Conservation (phyloP, 2,329 filamentous ascomycete genomes). For the Botryotinia calthae region DNA sequence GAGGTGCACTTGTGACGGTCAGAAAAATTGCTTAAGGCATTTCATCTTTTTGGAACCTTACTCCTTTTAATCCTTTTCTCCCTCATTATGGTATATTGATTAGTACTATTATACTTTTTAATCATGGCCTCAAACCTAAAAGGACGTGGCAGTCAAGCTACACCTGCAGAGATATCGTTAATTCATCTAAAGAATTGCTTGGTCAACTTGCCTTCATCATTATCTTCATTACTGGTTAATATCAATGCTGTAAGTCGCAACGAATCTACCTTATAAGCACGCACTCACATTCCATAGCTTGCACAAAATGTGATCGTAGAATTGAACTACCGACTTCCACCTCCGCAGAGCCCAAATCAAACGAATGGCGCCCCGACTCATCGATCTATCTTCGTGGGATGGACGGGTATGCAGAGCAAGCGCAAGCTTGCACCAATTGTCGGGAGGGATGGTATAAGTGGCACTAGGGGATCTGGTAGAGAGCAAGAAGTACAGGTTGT, state of each 20-base stretch:
- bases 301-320: slow-evolving; percentile 97
- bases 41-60: neutral
- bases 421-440: slow-evolving; percentile 72
- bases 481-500: slow-evolving; percentile 77
- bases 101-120: slow-evolving; percentile 12
- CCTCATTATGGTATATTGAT: neutral
- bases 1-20: slow-evolving; percentile 16
- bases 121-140: slow-evolving; percentile 32
- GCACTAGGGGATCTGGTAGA: slow-evolving; percentile 54
- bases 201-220: slow-evolving; percentile 81
- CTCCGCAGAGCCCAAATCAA: slow-evolving; percentile 48
- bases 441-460: slow-evolving; percentile 67
- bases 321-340: slow-evolving; percentile 68
- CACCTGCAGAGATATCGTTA: slow-evolving; percentile 78
- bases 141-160: slow-evolving; percentile 55
- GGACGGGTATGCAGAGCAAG: slow-evolving; percentile 98
- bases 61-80: neutral
- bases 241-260: slow-evolving; percentile 73
- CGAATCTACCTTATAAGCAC: neutral
- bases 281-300: slow-evolving; percentile 51
- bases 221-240: slow-evolving; percentile 83
- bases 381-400: slow-evolving; percentile 82
- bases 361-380: slow-evolving; percentile 50
- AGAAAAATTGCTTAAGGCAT: neutral
- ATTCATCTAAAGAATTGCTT: slow-evolving; percentile 91